Conservation (phyloP, 331 rosid species). For the Erythrophleum ivorense region DNA sequence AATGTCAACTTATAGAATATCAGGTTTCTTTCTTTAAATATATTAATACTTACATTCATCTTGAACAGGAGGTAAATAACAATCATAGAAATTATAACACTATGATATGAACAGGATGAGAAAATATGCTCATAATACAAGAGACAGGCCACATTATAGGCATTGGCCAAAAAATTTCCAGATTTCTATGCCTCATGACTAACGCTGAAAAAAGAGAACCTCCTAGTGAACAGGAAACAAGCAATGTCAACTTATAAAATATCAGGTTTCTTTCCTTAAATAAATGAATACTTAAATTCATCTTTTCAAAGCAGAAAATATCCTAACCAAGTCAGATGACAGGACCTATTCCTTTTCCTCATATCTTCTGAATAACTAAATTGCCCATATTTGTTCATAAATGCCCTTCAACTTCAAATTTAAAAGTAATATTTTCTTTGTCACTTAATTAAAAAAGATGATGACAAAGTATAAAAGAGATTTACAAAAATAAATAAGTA, state of each 20-base stretch:
- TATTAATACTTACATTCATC: neutral
- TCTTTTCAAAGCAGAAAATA: neutral
- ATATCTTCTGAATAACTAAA: neutral
- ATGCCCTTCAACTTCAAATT: neutral
- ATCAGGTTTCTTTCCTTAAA: neutral
- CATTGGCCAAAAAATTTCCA: neutral
- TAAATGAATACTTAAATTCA: neutral
- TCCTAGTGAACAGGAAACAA: neutral
- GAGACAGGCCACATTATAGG: neutral
- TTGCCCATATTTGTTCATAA: neutral
- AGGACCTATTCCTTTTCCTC: neutral
- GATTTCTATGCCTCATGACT: neutral
- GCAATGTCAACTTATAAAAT: neutral
- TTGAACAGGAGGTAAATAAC: neutral
- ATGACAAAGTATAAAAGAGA: neutral
- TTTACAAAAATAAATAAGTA: too few relatives aligned
- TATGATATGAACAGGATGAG: slow-evolving; percentile 5
- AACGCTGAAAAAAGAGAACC: neutral
- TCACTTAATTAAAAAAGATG: neutral
- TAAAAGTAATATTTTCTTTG: neutral
- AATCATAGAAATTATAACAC: neutral
- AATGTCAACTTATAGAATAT: neutral
- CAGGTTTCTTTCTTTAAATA: neutral
- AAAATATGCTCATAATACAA: slow-evolving; percentile 2
- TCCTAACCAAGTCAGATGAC: neutral